Base-by-base conservation (phyloP, 2,329 filamentous ascomycete species). In the Ambrosiella cleistominuta region DNA sequence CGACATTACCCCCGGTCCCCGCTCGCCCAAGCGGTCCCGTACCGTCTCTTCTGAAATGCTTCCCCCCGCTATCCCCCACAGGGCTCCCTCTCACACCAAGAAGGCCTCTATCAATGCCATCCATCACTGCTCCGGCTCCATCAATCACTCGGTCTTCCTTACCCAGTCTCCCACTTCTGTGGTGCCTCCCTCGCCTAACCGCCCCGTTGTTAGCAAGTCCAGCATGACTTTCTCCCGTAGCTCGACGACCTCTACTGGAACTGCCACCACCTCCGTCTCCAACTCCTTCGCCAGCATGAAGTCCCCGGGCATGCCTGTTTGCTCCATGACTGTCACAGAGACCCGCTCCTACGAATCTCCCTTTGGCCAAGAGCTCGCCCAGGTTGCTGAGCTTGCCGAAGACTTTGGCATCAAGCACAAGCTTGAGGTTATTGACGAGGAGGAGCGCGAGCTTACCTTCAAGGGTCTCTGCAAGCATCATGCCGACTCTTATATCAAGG, bases 341-440 rank as follows among this genome's bases (percentile, higher is more conserved):
- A 63, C 70, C 58, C 73, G 73, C 36, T 64, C 37, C 47, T 59
- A 59, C 11, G 58, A 60, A 38, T 81, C 93, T 68, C 91, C 91
- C 0, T 97, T 97, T 65, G 88, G 88, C 57, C 83, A 85, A 55
- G 93, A 98, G 70, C 75, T 97, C 57, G 88, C 88, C 59, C 86
- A 97, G 70, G 87, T 97, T 27, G 88, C 89, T 57, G 93, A 97
- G 70, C 79, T 96, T 13, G 91, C 85, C 0, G 93, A 97, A 71
- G 90, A 96, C 70, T 91, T 88, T 64, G 81, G 82, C 47, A 75
- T 81, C 37, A 76, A 78, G 62, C 76, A 80, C 42, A 71, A 76
- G 62, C 67, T 78, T 61, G 75, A 77, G n/a, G 74, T 81, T 51
- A 71, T 83, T 44, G 84, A 90, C 50, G 85, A 88, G 58, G 88